These are phyloP conservation scores for Clausena lansium DNA, from an alignment of 345 rosid species.

Conservation along the genomic window DNA sequence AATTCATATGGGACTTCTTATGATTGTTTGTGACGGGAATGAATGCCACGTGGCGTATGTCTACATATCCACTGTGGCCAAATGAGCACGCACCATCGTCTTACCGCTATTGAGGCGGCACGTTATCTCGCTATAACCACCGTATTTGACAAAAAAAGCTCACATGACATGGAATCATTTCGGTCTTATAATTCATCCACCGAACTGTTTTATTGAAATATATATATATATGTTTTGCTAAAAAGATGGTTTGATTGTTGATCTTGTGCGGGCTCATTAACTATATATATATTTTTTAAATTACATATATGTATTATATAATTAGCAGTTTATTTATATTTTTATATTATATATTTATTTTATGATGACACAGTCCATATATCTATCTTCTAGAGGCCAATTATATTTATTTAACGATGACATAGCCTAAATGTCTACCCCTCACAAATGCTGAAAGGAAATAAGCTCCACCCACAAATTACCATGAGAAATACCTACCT, in stretches of 20 bases:
- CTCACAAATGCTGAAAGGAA: too few relatives aligned
- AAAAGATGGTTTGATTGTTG: background rate
- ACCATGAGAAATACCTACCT: too few relatives aligned
- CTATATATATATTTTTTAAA: too few relatives aligned
- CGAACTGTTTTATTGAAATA: background rate
- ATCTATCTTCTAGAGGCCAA: rapidly evolving
- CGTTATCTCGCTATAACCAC: background rate
- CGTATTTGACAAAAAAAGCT: background rate
- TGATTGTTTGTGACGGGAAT: background rate
- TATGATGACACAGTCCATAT: too few relatives aligned
- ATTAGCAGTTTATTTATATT: too few relatives aligned
- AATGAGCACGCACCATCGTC: slow-evolving; percentile 5
- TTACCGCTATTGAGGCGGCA: background rate
- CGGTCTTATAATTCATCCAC: background rate
- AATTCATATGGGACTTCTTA: background rate
- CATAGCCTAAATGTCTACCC: rapidly evolving
- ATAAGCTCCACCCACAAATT: too few relatives aligned
- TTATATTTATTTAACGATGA: too few relatives aligned
- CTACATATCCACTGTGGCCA: slow-evolving; percentile 3
- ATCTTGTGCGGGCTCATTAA: too few relatives aligned
- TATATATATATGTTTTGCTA: too few relatives aligned
- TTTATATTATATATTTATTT: too few relatives aligned
- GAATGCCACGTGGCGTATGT: background rate
- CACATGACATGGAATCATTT: background rate
- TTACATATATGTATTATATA: too few relatives aligned